A percentile compares a stretch with the other conserved stretches of the same genome.
These are phyloP conservation scores for Boletus vermiculosoides DNA, from an alignment of 768 basidiomycete genomes.

Conservation along the genomic window DNA sequence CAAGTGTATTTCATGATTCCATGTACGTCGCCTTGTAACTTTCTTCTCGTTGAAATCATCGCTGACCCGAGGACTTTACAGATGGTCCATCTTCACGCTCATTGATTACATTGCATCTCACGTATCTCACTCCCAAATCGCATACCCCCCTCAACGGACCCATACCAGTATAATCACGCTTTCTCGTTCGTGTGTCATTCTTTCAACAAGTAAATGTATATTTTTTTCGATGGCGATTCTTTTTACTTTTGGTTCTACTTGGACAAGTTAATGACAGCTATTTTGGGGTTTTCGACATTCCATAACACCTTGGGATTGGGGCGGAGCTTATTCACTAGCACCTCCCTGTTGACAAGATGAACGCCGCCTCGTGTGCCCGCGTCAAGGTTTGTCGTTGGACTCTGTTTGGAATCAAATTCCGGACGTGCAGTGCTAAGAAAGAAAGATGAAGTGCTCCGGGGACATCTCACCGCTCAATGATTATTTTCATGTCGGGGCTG, in stretches of 20 bases:
- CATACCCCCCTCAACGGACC: constrained; percentile 29
- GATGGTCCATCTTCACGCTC: constrained; percentile 30
- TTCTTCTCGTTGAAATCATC: not conserved
- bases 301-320: not conserved
- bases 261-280: not conserved
- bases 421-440: not conserved
- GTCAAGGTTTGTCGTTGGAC: not conserved
- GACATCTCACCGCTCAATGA: not conserved
- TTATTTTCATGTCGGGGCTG: not conserved
- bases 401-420: not conserved
- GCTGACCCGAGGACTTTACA: constrained; percentile 10
- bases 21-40: constrained; percentile 11
- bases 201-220: constrained; percentile 16
- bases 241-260: constrained; percentile 2
- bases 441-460: not conserved
- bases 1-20: constrained; percentile 31
- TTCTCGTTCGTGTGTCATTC: constrained; percentile 28
- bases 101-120: constrained; percentile 23
- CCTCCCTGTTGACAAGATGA: not conserved
- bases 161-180: constrained; percentile 25
- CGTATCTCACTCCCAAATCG: constrained; percentile 16
- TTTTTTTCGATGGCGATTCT: constrained; percentile 4
- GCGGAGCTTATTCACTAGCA: not conserved
- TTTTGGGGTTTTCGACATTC: not conserved
- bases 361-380: too few species aligned